Evolutionary conservation across 805 yeast genomes (phyloP), one percentile per base, ranked within the genome.

Genomic region (Naumovozyma baii): DNA sequence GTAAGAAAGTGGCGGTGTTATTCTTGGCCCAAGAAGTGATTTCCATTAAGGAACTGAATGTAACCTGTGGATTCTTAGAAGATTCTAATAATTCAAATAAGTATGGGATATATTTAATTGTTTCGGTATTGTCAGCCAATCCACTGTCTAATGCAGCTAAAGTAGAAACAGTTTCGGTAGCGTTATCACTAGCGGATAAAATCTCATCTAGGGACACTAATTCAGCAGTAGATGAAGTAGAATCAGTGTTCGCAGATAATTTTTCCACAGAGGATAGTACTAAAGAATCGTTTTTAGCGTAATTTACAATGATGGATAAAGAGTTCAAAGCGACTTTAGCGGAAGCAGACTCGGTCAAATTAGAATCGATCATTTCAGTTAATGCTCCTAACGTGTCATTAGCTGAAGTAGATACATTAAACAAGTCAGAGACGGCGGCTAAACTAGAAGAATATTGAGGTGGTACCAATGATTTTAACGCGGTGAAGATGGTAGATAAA

Each of bases 1-100:
- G 54, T 5, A 42, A 13, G 34, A 56, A 50, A 13, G 46, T 32
- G 2, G 46, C 41, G 12, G 50, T 19, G 31, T 56, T 49, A 7
- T 42, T 31, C 13, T 47, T 40, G 14, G 58, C 56, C 48, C 54
- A 50, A 8, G 39, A 32, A 19, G 52, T 49, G n/a, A 60, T 47
- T 10, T 47, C 43, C 12, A 47, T n/a, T 33, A 59, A 43, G n/a
- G 57, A 45, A 10, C 40, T 33, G 31, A 57, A 49, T 4, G 59
- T 46, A 5, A 40, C 42, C 15, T 52, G 33, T n/a, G 61, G 50
- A 39, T 55, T 40, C 9, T 39, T 47, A 3, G 63, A 54, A 9
- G 47, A 41, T 30, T 37, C 34, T 16, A 59, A 26, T 29, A 59
- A 39, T 10, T 41, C 29, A 36, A 54, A 51, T 18, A 55, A 37